Conservation (phyloP, 2,329 filamentous ascomycete genomes). For the Botrytis medusae region DNA sequence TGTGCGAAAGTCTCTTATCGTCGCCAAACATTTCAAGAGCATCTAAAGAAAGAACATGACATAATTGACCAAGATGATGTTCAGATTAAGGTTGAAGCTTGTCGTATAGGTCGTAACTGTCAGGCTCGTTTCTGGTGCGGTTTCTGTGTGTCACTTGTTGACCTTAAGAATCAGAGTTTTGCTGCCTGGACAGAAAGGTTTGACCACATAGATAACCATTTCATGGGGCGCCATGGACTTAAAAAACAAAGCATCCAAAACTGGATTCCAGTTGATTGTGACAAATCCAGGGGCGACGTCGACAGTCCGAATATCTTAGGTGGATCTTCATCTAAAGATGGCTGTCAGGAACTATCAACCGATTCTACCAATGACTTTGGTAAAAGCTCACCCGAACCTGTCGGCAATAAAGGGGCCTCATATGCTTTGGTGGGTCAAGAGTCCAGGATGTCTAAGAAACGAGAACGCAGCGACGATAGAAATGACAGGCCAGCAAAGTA, state of each 20-base stretch:
- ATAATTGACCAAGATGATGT: slow-evolving; percentile 36
- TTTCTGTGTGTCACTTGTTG: slow-evolving; percentile 65
- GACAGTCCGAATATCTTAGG: slow-evolving; percentile 13
- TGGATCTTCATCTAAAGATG: slow-evolving; percentile 13
- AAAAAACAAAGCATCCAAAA: slow-evolving; percentile 50
- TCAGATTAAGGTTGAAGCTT: slow-evolving; percentile 49
- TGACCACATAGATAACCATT: slow-evolving; percentile 76
- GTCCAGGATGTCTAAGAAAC: slow-evolving; percentile 19
- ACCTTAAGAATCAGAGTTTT: slow-evolving; percentile 46
- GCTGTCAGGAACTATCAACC: slow-evolving; percentile 3
- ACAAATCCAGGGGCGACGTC: slow-evolving; percentile 28
- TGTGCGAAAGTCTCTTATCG: slow-evolving; percentile 63
- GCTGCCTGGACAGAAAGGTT: slow-evolving; percentile 61
- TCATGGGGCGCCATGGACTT: slow-evolving; percentile 51
- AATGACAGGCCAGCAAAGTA: slow-evolving; percentile 23
- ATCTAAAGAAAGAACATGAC: slow-evolving; percentile 50
- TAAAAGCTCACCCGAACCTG: slow-evolving; percentile 18
- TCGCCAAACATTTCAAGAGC: slow-evolving; percentile 58
- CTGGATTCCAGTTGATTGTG: slow-evolving; percentile 48
- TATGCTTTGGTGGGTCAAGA: slow-evolving; percentile 20
- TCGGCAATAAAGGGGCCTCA: slow-evolving; percentile 19
- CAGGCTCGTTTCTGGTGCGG: slow-evolving; percentile 81
- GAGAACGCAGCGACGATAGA: slow-evolving; percentile 20
- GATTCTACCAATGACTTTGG: slow-evolving; percentile 10
- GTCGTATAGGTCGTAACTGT: slow-evolving; percentile 63